A percentile compares a stretch with the other conserved stretches of the same genome.
These are phyloP conservation scores for Salisapilia sapeloensis DNA, from an alignment of 352 stramenopile species.

Conservation along the genomic window DNA sequence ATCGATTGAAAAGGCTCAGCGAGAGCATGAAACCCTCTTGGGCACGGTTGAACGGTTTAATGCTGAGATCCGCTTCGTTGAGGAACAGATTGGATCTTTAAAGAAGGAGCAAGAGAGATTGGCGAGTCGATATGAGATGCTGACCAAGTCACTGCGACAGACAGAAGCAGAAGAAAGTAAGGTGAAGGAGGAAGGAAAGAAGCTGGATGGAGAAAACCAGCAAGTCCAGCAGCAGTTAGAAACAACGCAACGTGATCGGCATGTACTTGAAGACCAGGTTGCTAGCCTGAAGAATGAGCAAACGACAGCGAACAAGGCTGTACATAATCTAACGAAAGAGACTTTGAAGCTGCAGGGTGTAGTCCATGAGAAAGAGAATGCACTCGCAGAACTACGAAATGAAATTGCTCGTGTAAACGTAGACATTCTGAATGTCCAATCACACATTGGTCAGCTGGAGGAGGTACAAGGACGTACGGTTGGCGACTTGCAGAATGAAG, in stretches of 20 bases:
- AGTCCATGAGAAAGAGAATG: constrained; percentile 83
- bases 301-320: constrained; percentile 82
- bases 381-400: constrained; percentile 78
- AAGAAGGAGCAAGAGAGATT: constrained; percentile 56
- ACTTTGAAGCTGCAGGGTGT: constrained; percentile 41
- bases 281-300: constrained; percentile 67
- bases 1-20: constrained; percentile 69
- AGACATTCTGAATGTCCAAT: constrained; percentile 85
- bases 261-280: constrained; percentile 80
- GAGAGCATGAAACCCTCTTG: constrained; percentile 71
- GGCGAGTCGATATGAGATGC: constrained; percentile 67
- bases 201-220: constrained; percentile 50
- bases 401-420: constrained; percentile 86
- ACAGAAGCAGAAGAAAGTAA: constrained; percentile 70
- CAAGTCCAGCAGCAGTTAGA: constrained; percentile 61
- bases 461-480: constrained; percentile 70
- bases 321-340: constrained; percentile 82
- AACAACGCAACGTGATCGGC: constrained; percentile 75
- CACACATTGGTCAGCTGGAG: constrained; percentile 72
- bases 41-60: constrained; percentile 78
- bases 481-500: constrained; percentile 73
- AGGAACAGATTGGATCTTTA: constrained; percentile 41
- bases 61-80: constrained; percentile 47
- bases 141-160: constrained; percentile 77
- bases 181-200: constrained; percentile 34